These are phyloP conservation scores for Gynostemma pentaphyllum DNA, from an alignment of 306 rosid species.

Conservation along the genomic window DNA sequence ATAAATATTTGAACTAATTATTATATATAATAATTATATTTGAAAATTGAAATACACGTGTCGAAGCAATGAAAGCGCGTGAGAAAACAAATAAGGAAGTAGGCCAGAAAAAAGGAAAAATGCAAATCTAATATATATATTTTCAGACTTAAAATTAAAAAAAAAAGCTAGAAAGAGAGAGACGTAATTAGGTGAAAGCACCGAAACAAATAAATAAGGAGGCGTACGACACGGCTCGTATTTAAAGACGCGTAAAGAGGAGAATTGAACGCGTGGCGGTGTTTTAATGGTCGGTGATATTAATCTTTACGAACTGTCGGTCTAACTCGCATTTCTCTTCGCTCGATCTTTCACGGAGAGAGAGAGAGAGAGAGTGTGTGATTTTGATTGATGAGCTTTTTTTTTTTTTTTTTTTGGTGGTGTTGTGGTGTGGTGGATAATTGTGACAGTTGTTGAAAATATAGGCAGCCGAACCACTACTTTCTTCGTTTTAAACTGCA, in stretches of 20 bases:
- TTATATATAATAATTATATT: too few relatives aligned
- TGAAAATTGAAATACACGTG: too few relatives aligned
- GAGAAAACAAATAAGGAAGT: background rate
- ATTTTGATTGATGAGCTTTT: too few relatives aligned
- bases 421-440: too few relatives aligned
- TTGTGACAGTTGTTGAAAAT: background rate
- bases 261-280: background rate
- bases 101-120: background rate
- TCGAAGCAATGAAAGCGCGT: background rate
- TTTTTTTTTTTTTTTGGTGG: too few relatives aligned
- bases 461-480: conserved; percentile 6
- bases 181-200: background rate
- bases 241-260: conserved; percentile 1
- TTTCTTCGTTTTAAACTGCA: too few relatives aligned
- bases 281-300: background rate
- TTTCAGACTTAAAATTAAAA: background rate
- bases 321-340: background rate
- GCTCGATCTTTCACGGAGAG: too few relatives aligned
- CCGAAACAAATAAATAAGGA: background rate
- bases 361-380: background rate
- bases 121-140: background rate
- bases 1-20: too few relatives aligned
- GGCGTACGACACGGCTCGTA: conserved; percentile 5
- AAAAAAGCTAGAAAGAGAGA: background rate
- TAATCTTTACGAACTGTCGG: conserved; percentile 10